These are phyloP conservation scores for Thinopyrum elongatum DNA, from an alignment of 176 grass and related monocot species.

Conservation along the genomic window DNA sequence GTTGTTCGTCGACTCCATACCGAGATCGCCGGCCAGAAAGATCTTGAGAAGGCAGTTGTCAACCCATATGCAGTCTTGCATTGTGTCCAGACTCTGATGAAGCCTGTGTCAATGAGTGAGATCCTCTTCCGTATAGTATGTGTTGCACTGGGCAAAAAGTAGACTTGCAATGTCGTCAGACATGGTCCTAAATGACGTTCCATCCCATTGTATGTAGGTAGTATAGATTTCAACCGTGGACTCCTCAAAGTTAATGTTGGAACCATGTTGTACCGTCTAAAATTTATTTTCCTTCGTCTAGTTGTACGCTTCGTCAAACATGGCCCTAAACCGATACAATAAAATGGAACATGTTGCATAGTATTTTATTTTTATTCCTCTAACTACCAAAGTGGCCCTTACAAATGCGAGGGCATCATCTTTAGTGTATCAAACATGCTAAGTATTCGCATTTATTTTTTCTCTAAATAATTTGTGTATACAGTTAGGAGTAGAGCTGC, in stretches of 20 bases:
- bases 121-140: background rate
- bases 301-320: no score
- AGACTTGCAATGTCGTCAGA: no score
- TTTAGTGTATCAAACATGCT: no score
- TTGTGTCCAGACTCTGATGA: slow-evolving; percentile 42
- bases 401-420: no score
- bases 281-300: no score
- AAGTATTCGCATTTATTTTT: no score
- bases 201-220: background rate
- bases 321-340: no score
- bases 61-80: background rate
- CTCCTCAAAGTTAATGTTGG: background rate
- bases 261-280: background rate
- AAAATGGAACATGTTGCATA: no score
- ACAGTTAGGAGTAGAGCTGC: no score
- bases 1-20: slow-evolving; percentile 58
- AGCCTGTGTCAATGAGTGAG: background rate
- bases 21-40: slow-evolving; percentile 66
- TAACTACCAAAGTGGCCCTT: no score
- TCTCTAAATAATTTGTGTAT: no score
- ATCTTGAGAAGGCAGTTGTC: slow-evolving; percentile 63
- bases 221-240: background rate
- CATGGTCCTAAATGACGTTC: background rate
- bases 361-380: no score
- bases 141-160: background rate